Evolutionary conservation across 2,329 filamentous ascomycete genomes (phyloP).

Genomic region (Triangularia setosa): DNA sequence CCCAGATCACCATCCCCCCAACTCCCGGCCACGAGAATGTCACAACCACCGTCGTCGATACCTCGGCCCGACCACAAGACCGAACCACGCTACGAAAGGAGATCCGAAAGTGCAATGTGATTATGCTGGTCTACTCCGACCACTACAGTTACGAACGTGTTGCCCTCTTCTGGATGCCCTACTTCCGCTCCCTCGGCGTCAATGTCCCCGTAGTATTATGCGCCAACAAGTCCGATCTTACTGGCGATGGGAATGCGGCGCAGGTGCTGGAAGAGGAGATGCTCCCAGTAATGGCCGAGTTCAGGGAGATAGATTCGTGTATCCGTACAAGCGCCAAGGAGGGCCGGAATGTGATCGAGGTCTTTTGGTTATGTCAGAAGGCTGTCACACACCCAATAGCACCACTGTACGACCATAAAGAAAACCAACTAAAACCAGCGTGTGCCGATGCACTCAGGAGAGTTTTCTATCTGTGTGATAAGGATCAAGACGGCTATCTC

Average conservation of each 20-base stretch:
- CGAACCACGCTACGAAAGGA: conserved; percentile 86
- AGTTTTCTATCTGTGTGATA: conserved; percentile 94
- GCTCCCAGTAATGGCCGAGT: conserved; percentile 96
- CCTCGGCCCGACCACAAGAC: conserved; percentile 90
- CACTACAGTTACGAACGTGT: conserved; percentile 99
- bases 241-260: conserved; percentile 67
- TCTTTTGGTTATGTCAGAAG: conserved; percentile 97
- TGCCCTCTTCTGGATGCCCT: conserved; percentile 96
- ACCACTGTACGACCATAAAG: conserved; percentile 94
- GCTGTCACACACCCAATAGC: conserved; percentile 96
- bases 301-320: conserved; percentile 97
- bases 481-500: conserved; percentile 89
- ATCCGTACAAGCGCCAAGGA: conserved; percentile 91
- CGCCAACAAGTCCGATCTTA: conserved; percentile 94
- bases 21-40: conserved; percentile 93
- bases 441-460: conserved; percentile 81
- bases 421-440: conserved; percentile 79
- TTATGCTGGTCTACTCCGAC: conserved; percentile 93
- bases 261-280: conserved; percentile 96
- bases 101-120: conserved; percentile 94
- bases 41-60: conserved; percentile 96
- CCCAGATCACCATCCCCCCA: conserved; percentile 90
- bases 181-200: conserved; percentile 95
- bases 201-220: conserved; percentile 97
- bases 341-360: conserved; percentile 90